These are phyloP conservation scores for Vigna hirtella DNA, from an alignment of 306 rosid species.

Conservation along the genomic window DNA sequence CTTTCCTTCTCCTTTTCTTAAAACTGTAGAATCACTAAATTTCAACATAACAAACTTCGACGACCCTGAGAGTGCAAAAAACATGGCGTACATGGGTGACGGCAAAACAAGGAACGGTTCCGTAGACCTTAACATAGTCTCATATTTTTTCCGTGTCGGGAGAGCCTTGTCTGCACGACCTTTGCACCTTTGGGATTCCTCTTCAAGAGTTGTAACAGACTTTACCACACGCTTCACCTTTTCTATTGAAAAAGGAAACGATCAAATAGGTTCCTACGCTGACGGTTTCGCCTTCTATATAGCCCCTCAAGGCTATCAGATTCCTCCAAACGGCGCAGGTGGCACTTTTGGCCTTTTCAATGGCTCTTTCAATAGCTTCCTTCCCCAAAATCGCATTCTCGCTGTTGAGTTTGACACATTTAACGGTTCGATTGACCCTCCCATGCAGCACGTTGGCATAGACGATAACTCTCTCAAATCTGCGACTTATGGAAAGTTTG, in stretches of 20 bases:
- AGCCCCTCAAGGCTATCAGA: constrained; percentile 37
- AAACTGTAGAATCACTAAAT: constrained; percentile 21
- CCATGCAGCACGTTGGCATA: constrained; percentile 44
- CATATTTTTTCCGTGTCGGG: constrained; percentile 37
- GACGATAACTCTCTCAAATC: constrained; percentile 40
- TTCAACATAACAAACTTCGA: constrained; percentile 49
- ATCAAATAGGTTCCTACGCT: not conserved
- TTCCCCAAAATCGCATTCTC: constrained; percentile 25
- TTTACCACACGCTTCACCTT: constrained; percentile 45
- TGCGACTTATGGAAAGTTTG: not conserved
- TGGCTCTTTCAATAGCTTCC: constrained; percentile 16
- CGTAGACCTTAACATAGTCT: constrained; percentile 37
- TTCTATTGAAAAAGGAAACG: not conserved
- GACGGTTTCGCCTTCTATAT: constrained; percentile 46
- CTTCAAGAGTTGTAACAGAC: not conserved
- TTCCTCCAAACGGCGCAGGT: constrained; percentile 47
- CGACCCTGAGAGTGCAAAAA: not conserved
- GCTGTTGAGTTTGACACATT: constrained; percentile 49
- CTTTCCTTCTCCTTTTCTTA: not conserved
- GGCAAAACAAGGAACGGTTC: constrained; percentile 37
- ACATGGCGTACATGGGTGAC: constrained; percentile 43
- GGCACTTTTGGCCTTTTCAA: constrained; percentile 44
- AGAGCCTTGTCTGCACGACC: constrained; percentile 42
- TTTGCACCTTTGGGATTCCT: constrained; percentile 33
- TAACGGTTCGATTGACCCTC: constrained; percentile 30